A percentile compares a stretch with the other conserved stretches of the same genome.
These are phyloP conservation scores for Sporobolomyces phaffii DNA, from an alignment of 768 basidiomycete genomes.

Conservation along the genomic window DNA sequence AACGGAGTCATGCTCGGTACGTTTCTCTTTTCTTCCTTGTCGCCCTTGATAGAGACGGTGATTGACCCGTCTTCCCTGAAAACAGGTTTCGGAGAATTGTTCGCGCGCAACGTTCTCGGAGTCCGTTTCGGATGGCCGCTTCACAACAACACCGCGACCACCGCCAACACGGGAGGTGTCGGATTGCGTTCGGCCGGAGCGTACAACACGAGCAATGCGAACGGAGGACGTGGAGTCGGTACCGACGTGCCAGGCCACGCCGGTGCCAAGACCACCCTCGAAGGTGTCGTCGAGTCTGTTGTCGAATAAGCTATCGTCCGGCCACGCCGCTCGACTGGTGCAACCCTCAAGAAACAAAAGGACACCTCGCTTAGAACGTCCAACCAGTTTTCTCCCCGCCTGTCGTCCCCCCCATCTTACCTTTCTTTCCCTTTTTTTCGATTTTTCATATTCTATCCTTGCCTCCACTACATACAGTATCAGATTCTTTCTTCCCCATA, in stretches of 20 bases:
- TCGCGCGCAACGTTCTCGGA: constrained; percentile 52
- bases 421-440: background rate
- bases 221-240: constrained; percentile 20
- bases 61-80: no score
- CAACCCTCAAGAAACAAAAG: background rate
- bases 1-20: constrained; percentile 87
- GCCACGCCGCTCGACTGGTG: background rate
- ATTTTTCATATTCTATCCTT: background rate
- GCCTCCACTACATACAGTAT: background rate
- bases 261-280: constrained; percentile 37
- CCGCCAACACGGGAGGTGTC: constrained; percentile 28
- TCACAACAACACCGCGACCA: constrained; percentile 9
- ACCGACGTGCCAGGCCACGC: constrained; percentile 34
- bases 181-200: constrained; percentile 35
- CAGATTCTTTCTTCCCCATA: no score
- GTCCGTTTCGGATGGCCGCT: constrained; percentile 44
- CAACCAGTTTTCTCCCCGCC: background rate
- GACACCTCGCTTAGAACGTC: background rate
- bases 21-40: constrained; percentile 10
- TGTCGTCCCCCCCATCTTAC: background rate
- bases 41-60: no score
- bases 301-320: no score
- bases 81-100: constrained; percentile 79
- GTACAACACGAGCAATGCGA: background rate
- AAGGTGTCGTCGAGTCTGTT: constrained; percentile 28